Percentiles rank a stretch among this genome's conserved stretches.
Evolutionary conservation across 1,139 yeast species (phyloP).

Genomic region (Yamadazyma songkhlaensis): DNA sequence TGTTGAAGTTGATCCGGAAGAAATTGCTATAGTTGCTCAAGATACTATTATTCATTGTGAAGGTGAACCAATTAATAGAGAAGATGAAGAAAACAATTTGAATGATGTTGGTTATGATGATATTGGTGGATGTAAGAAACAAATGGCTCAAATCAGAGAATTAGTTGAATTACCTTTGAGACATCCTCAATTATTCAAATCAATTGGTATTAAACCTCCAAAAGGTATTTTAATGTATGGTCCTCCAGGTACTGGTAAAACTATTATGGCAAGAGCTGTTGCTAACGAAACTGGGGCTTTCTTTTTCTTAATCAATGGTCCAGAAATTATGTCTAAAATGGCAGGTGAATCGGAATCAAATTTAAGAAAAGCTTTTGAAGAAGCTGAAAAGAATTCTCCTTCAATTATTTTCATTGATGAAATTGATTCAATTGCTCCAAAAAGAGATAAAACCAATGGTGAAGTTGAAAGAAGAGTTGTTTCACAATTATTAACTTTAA

Average conservation of each 20-base stretch:
- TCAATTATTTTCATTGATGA: slow-evolving; percentile 97
- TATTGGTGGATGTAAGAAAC: slow-evolving; percentile 98
- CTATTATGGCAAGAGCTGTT: slow-evolving; percentile 99
- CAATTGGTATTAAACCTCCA: slow-evolving; percentile 97
- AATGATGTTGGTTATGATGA: slow-evolving; percentile 98
- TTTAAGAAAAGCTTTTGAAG: slow-evolving; percentile 96
- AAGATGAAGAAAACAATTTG: slow-evolving; percentile 94
- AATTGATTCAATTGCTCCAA: slow-evolving; percentile 98
- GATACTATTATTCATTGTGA: slow-evolving; percentile 98
- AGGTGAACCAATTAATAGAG: slow-evolving; percentile 98
- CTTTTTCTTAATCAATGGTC: slow-evolving; percentile 96
- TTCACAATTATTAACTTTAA: slow-evolving; percentile 90
- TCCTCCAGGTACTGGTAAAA: slow-evolving; percentile 98
- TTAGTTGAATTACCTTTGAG: slow-evolving; percentile 94
- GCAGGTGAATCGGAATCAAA: slow-evolving; percentile 99
- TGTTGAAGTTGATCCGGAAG: slow-evolving; percentile 97
- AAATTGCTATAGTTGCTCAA: slow-evolving; percentile 96
- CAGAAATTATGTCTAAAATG: slow-evolving; percentile 99
- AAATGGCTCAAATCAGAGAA: slow-evolving; percentile 98
- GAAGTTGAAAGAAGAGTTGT: slow-evolving; percentile 97
- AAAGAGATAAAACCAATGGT: slow-evolving; percentile 99
- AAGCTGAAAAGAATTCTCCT: slow-evolving; percentile 98
- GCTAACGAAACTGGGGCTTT: slow-evolving; percentile 99
- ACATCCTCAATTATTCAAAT: slow-evolving; percentile 95
- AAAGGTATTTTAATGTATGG: slow-evolving; percentile 97